Evolutionary conservation across 306 rosid species (phyloP).

Genomic region (Cucumis cinereus): DNA sequence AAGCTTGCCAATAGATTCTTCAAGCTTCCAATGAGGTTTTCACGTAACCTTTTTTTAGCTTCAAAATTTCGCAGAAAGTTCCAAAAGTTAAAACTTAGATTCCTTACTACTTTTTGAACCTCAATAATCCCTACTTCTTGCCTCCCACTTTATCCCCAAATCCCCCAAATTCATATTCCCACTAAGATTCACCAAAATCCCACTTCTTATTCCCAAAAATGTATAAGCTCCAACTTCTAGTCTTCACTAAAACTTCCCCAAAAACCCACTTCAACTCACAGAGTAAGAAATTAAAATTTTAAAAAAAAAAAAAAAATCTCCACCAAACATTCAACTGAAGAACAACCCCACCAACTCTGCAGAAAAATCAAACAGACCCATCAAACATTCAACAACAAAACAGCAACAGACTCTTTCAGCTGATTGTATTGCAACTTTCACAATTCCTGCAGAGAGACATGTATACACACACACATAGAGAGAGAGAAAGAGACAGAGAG

Average conservation of each 20-base stretch:
- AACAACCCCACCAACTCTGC: not conserved
- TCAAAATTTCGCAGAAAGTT: conserved; percentile 5
- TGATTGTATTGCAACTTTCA: not conserved
- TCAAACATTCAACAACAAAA: not conserved
- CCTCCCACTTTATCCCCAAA: not conserved
- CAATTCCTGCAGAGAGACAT: not conserved
- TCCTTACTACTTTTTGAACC: not conserved
- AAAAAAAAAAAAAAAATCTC: not conserved
- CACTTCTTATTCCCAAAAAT: not conserved
- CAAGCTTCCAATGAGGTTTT: conserved; percentile 1
- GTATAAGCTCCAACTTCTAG: not conserved
- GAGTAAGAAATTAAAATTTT: too few species aligned
- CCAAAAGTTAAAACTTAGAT: not conserved
- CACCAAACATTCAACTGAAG: not conserved
- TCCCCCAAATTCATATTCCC: not conserved
- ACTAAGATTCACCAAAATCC: not conserved
- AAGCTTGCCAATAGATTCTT: not conserved
- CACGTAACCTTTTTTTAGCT: not conserved
- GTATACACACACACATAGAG: not conserved
- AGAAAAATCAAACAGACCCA: not conserved
- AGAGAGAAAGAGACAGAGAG: not conserved
- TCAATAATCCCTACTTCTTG: not conserved
- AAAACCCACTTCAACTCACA: not conserved
- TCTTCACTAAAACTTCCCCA: not conserved
- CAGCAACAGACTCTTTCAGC: not conserved